Conservation (phyloP, 306 rosid species). For the Quercus gilva region DNA sequence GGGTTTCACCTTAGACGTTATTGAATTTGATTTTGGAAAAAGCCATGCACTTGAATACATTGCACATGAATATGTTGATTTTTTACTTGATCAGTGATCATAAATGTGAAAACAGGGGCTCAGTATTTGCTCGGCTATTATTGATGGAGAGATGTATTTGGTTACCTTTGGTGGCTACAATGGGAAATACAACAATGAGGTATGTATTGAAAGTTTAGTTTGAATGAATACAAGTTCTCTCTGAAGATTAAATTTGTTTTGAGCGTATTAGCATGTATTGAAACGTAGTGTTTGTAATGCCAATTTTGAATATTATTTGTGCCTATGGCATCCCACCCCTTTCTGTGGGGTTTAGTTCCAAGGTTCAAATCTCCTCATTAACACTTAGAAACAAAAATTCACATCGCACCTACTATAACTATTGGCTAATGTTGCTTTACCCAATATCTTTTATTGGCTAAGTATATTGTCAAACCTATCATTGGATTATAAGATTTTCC, state of each 20-base stretch:
- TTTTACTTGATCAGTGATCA: slow-evolving; percentile 4
- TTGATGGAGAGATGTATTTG: slow-evolving; percentile 73
- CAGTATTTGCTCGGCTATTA: slow-evolving; percentile 61
- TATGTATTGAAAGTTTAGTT: slow-evolving; percentile 21
- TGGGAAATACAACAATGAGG: slow-evolving; percentile 96
- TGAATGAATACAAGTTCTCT: neutral
- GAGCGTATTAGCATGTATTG: neutral
- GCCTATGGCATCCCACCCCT: no score
- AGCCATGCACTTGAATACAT: slow-evolving; percentile 6
- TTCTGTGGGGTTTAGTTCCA: no score
- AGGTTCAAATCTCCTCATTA: no score
- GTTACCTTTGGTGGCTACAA: slow-evolving; percentile 97
- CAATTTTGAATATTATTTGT: no score
- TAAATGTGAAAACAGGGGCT: slow-evolving; percentile 67
- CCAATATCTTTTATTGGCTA: no score
- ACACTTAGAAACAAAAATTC: no score
- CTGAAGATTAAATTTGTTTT: neutral
- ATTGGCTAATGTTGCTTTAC: no score
- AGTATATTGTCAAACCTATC: no score
- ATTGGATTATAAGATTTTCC: no score
- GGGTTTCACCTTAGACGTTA: neutral
- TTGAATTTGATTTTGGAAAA: slow-evolving; percentile 23
- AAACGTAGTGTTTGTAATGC: neutral
- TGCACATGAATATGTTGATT: slow-evolving; percentile 17
- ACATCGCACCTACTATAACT: no score